A percentile compares a stretch with the other conserved stretches of the same genome.
These are phyloP conservation scores for Suillus subaureus DNA, from an alignment of 768 basidiomycete genomes.

Conservation along the genomic window DNA sequence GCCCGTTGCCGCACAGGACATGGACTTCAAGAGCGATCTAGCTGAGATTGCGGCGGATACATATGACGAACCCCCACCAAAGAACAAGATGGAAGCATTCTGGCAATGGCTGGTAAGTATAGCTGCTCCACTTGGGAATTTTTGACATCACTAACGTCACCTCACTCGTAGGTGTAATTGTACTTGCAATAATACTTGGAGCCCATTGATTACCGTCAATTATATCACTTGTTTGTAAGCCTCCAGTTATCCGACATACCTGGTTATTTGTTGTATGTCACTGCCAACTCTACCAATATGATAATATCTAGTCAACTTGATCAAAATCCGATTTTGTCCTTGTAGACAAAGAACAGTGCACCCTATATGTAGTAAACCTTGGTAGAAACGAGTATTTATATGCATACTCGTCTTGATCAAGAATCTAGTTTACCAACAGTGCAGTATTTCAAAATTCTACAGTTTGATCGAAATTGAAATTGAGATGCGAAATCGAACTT, in stretches of 20 bases:
- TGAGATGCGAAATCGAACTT: not conserved
- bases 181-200: conserved; percentile 3
- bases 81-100: conserved; percentile 65
- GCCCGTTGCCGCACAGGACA: conserved; percentile 50
- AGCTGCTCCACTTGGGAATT: not conserved
- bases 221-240: not conserved
- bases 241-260: not conserved
- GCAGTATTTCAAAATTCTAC: not conserved
- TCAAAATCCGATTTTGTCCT: not conserved
- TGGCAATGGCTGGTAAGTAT: conserved; percentile 79
- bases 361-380: too few relatives aligned
- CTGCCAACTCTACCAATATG: not conserved
- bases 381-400: not conserved
- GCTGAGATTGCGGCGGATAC: conserved; percentile 70
- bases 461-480: not conserved
- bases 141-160: not conserved
- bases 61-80: conserved; percentile 74
- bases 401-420: not conserved
- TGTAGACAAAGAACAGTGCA: not conserved
- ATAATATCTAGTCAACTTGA: conserved; percentile 1
- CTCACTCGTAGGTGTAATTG: conserved; percentile 7
- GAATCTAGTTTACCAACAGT: not conserved
- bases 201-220: not conserved
- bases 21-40: conserved; percentile 82
- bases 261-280: not conserved